Evolutionary conservation across 2,329 filamentous ascomycete genomes (phyloP), one percentile per base, ranked within the genome.

Genomic region (Thielaviopsis populi): DNA sequence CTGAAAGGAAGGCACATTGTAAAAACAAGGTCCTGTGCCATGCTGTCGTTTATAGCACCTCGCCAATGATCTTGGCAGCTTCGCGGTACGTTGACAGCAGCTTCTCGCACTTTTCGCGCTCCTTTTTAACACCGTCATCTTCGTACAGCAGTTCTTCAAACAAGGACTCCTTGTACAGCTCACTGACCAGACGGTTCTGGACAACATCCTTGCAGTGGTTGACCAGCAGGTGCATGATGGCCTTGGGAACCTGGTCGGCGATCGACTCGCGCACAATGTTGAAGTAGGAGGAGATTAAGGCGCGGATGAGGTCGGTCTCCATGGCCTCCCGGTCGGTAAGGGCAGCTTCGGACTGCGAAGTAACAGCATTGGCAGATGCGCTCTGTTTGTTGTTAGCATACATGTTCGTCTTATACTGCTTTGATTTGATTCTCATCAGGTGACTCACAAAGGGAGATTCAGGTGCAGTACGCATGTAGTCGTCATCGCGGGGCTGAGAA

Each of bases 211-310:
- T 96, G 77, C 89, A 95, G 78, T 96, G 89, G 75, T 99, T 99
- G 72, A 99, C 94, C 41, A 99, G 83, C 58, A 99, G 83, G 74
- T 99, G 94, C 94, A 99, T 99, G 69, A 99, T 88, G 4, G 94
- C 94, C 77, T 99, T 99, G 69, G 94, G 94, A 11, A 99, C 94
- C 76, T 97, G 92, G 73, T 99, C 94, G 54, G 92, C 92, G 70
- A 96, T 96, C n/a, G 90, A 92, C 76, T 99, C 94, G 67, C 94
- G 89, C 58, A 99, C 94, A 71, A 99, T 99, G 74, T 96, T 95
- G 80, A 99, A 99, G 79, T 99, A 99, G 1, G 91, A 96, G 40
- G 89, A 95, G 73, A 99, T 99, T 64, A 99, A 83, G 58, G 91
- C 89, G 58, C 92, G 88, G 73, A 99, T 99, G 48, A 99, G 84